A percentile compares a stretch with the other conserved stretches of the same genome.
Evolutionary conservation across 2,329 filamentous ascomycete species (phyloP).

Genomic region (Colletotrichum chlorophyti): DNA sequence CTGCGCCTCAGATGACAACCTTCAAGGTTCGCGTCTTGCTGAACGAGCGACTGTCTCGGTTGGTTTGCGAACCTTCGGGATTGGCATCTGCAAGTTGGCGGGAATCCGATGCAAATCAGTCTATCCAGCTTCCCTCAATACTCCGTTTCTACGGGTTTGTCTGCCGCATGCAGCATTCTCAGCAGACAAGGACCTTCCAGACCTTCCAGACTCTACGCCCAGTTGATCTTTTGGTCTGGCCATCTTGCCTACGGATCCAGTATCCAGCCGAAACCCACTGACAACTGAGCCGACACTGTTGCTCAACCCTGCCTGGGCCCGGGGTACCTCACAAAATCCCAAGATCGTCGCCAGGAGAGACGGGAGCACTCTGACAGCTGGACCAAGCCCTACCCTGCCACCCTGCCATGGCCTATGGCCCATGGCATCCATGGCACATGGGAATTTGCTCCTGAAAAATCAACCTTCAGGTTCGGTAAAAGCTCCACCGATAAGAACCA

Average conservation of each 20-base stretch:
- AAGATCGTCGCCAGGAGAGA: slow-evolving; percentile 25
- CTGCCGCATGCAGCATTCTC: slow-evolving; percentile 23
- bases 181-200: slow-evolving; percentile 22
- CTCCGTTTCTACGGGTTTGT: slow-evolving; percentile 1
- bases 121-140: slow-evolving; percentile 13
- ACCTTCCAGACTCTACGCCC: slow-evolving; percentile 11
- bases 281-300: slow-evolving; percentile 8
- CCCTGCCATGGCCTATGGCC: no score
- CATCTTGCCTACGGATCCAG: slow-evolving; percentile 13
- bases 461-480: slow-evolving; percentile 5
- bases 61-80: slow-evolving; percentile 10
- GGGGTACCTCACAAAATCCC: slow-evolving; percentile 15
- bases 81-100: slow-evolving; percentile 19
- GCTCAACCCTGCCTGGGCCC: not conserved
- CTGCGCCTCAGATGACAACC: slow-evolving; percentile 9
- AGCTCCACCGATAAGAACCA: slow-evolving; percentile 19
- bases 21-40: not conserved
- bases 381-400: not conserved
- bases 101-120: slow-evolving; percentile 19
- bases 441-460: not conserved
- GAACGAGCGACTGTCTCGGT: not conserved
- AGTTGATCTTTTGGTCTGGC: slow-evolving; percentile 6
- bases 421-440: no score
- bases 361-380: slow-evolving; percentile 19
- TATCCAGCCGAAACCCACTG: not conserved